phyloP scores from a whole-genome alignment of 106 monocot species.

The Acanthochlamys bracteata region DNA sequence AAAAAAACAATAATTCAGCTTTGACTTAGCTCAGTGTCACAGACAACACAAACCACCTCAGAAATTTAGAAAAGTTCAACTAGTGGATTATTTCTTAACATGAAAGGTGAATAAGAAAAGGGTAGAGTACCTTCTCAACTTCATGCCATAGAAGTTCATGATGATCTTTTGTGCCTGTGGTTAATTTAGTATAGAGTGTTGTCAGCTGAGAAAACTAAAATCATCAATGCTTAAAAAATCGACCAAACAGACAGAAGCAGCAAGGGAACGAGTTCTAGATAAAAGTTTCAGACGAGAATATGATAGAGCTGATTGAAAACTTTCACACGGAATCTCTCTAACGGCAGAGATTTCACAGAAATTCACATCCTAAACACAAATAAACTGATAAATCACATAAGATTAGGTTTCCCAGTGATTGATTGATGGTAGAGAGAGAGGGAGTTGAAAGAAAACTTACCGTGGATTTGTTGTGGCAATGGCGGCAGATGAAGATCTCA shows the following conservation, averaged over 20 bases:
- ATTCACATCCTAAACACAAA: too few relatives aligned
- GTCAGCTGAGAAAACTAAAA: background rate
- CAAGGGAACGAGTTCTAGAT: too few relatives aligned
- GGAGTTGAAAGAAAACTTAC: conserved; percentile 10
- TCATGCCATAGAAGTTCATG: background rate
- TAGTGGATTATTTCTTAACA: background rate
- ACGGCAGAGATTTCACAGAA: too few relatives aligned
- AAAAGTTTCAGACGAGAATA: too few relatives aligned
- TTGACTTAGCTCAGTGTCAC: background rate
- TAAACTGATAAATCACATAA: background rate
- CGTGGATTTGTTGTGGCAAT: conserved; percentile 82
- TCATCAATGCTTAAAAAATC: background rate
- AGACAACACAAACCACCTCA: background rate
- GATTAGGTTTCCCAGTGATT: background rate
- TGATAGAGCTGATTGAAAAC: too few relatives aligned
- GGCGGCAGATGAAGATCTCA: conserved; percentile 68
- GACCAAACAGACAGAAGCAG: background rate
- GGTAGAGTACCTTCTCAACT: background rate
- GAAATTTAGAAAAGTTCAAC: background rate
- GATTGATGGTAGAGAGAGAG: background rate
- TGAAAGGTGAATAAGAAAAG: background rate
- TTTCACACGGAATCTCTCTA: too few relatives aligned
- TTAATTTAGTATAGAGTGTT: background rate
- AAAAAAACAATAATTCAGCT: background rate
- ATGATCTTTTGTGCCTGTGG: background rate